Evolutionary conservation across 306 rosid genomes (phyloP), one percentile per base, ranked within the genome.

Genomic region (Nissolia schottii): DNA sequence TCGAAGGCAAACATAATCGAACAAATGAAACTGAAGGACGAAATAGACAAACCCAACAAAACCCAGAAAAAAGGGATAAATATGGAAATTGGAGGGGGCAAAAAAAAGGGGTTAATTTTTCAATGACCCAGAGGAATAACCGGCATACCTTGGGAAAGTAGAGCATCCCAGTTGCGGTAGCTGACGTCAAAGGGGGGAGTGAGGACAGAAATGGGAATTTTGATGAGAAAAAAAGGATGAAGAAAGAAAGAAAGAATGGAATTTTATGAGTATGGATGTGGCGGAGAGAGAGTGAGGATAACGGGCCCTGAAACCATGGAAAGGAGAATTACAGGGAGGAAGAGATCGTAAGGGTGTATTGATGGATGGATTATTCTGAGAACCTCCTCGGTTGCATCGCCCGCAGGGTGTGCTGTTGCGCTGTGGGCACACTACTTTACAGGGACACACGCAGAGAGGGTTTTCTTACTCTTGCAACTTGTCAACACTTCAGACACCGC

Each of bases 231-330:
- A 82, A 80, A 80, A 7, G 34, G 25, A 45, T 7, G 2, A 37
- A 37, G 3, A 9, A 10, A 10, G 51, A 62, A 15, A 62, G 67
- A 71, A 32, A n/a, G 53, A 78, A 70, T 59, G 64, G 68, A 69
- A 80, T 79, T 66, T 60, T 10, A 37, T n/a, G 38, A 2, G 43
- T 7, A 16, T 6, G 55, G 5, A 41, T 49, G 8, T 5, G 53
- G 22, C 9, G 10, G 18, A 2, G 51, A n/a, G 41, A 10, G 45
- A 14, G 60, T 15, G 56, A 12, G 59, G 10, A 11, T n/a, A n/a
- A 23, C 41, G 66, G 75, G 76, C 83, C 83, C 87, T 64, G 89
- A 85, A 82, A 82, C 82, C 80, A 84, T 82, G 86, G 77, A 11
- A 34, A 11, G 43, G 62, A 55, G 51, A 73, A 69, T 69, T 58